Evolutionary conservation across 768 basidiomycete species (phyloP), one percentile per base, ranked within the genome.

Genomic region (Boletus rufocinnamomeus): DNA sequence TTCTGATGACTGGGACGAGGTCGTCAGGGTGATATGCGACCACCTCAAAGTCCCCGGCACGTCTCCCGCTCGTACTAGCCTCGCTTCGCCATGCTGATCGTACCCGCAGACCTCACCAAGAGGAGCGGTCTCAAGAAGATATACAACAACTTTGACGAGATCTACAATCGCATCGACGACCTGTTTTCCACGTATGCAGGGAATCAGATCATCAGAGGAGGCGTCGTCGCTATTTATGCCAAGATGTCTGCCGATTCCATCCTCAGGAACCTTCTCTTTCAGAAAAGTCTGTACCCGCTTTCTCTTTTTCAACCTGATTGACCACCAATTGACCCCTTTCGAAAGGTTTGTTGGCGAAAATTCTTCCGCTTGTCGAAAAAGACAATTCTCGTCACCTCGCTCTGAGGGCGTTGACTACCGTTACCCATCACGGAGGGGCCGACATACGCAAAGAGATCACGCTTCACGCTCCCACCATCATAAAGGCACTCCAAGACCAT

Each of bases 161-260:
- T 86, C 37, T 84, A 81, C 59, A 65, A 69, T 17, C 76, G 75
- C 28, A 76, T 87, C 27, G 80, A 86, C 47, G 72, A 72, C n/a
- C 73, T 79, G 2, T 87, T 82, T 61, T 66, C 76, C 2, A 73
- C 69, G 16, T 74, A 82, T 60, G 40, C 57, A 2, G 70, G 71
- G 1, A 81, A 82, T 66, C 77, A 81, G 37, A 79, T 77, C 56
- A 72, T 87, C 19, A 70, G 73, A 49, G 85, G 84, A 1, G 85
- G 81, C 0, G 81, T 88, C 45, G 76, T 85, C 9, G 83, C 80
- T 9, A 83, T 89, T 49, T 86, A 81, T 61, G 80, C 85, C 17
- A 84, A 83, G 64, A 84, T 88, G 82, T 86, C 78, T 34, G 77
- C 76, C 0, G 86, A 87, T 66, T 76, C 83, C 3, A 74, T 87